Percentiles rank a stretch among this genome's conserved stretches.
Conservation (phyloP, 345 rosid genomes). For the Pistacia vera region DNA sequence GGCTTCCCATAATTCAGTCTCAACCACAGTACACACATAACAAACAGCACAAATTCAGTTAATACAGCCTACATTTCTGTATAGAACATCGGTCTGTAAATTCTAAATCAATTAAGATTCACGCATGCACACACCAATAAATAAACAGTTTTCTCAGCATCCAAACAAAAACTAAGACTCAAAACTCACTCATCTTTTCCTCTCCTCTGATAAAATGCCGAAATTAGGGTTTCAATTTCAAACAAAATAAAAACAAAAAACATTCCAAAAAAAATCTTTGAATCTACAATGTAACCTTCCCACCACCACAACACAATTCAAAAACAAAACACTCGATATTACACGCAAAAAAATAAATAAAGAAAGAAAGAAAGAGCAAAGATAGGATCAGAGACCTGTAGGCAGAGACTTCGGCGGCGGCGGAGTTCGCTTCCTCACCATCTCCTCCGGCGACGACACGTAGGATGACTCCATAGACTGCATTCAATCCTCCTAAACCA, state of each 20-base stretch:
- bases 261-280: not conserved
- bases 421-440: constrained; percentile 57
- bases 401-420: constrained; percentile 69
- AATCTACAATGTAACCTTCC: not conserved
- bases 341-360: no score
- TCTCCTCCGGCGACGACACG: constrained; percentile 74
- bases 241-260: no score
- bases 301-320: not conserved
- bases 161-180: not conserved
- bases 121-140: not conserved
- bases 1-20: not conserved
- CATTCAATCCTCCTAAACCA: constrained; percentile 40
- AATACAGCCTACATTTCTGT: not conserved
- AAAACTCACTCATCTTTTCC: not conserved
- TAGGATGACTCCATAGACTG: constrained; percentile 89
- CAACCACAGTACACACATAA: not conserved
- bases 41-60: not conserved
- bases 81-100: not conserved
- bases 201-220: not conserved
- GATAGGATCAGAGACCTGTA: constrained; percentile 66
- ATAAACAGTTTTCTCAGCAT: not conserved
- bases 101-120: not conserved
- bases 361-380: not conserved
- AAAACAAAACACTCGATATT: no score
- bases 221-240: constrained; percentile 1